Evolutionary conservation across 208 protist genomes (phyloP).

Genomic region (Zelonia costaricensis): DNA sequence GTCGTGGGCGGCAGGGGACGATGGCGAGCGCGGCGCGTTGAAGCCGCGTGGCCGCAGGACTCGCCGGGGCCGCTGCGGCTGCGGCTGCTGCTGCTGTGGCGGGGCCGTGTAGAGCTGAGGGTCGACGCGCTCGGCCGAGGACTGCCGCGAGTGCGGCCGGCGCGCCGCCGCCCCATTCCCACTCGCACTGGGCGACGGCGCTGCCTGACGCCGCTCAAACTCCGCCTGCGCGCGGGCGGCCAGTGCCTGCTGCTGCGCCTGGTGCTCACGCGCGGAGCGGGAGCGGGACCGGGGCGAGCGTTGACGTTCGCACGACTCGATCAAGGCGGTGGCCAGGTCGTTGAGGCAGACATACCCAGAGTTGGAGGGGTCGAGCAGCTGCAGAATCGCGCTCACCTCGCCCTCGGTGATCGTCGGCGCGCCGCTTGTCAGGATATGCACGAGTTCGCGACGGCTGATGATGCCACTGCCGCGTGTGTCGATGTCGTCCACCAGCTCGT

Average conservation of each 20-base stretch:
- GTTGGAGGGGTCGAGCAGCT: slow-evolving; percentile 58
- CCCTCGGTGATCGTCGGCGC: slow-evolving; percentile 32
- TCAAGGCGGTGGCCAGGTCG: slow-evolving; percentile 14
- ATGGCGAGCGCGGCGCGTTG: background rate
- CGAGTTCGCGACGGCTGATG: slow-evolving; percentile 40
- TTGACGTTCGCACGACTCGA: slow-evolving; percentile 14
- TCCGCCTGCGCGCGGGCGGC: background rate
- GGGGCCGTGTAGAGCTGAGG: too few species aligned
- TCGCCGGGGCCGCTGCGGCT: background rate
- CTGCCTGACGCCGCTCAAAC: too few species aligned
- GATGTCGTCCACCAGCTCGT: slow-evolving; percentile 21
- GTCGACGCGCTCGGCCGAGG: too few species aligned
- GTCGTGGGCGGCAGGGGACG: background rate
- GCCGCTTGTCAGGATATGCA: slow-evolving; percentile 33
- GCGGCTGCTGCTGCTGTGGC: background rate
- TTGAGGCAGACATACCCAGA: slow-evolving; percentile 20
- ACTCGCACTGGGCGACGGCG: too few species aligned
- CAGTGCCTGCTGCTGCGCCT: background rate
- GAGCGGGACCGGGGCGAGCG: slow-evolving; percentile 1
- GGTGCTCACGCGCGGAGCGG: background rate
- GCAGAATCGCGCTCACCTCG: slow-evolving; percentile 59
- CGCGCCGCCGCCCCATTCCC: too few species aligned
- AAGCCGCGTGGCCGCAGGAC: background rate
- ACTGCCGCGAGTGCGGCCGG: too few species aligned
- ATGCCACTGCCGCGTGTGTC: slow-evolving; percentile 25